These are phyloP conservation scores for Colletotrichum agaves DNA, from an alignment of 2,329 filamentous ascomycete genomes.

Conservation along the genomic window DNA sequence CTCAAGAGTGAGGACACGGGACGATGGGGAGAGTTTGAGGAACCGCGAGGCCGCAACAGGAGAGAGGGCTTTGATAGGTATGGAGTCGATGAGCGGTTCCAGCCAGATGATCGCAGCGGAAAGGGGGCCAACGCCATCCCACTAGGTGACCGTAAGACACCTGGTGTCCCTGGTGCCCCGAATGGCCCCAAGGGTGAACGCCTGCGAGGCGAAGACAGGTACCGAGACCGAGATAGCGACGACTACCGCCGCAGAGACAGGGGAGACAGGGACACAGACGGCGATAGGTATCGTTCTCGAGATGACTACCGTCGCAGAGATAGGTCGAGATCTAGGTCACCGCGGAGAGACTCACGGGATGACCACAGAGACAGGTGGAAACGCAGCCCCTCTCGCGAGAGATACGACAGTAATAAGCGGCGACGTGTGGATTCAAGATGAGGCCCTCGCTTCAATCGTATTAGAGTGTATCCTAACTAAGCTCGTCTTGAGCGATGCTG, in stretches of 20 bases:
- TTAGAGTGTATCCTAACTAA: conserved; percentile 28
- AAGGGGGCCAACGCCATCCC: conserved; percentile 78
- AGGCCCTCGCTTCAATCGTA: conserved; percentile 22
- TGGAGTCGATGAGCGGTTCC: conserved; percentile 72
- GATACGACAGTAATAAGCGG: conserved; percentile 69
- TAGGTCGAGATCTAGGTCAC: conserved; percentile 65
- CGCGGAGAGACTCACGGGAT: conserved; percentile 55
- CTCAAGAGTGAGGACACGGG: conserved; percentile 92
- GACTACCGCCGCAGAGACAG: conserved; percentile 40
- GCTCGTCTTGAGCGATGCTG: conserved; percentile 22
- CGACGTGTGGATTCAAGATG: conserved; percentile 59
- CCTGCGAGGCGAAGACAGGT: conserved; percentile 54
- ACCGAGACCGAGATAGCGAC: conserved; percentile 43
- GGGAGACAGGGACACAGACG: conserved; percentile 43
- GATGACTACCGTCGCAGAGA: conserved; percentile 48
- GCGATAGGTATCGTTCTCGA: conserved; percentile 46
- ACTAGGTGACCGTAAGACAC: conserved; percentile 68
- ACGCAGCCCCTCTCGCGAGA: conserved; percentile 66
- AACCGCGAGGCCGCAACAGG: conserved; percentile 51
- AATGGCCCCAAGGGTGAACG: conserved; percentile 43
- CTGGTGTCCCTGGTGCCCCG: background rate
- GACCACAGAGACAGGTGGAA: conserved; percentile 63
- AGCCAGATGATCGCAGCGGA: conserved; percentile 65
- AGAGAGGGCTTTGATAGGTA: conserved; percentile 50
- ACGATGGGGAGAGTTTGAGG: conserved; percentile 77